Conservation (phyloP, 1,139 yeast species). For the Scheffersomyces lignicola region DNA sequence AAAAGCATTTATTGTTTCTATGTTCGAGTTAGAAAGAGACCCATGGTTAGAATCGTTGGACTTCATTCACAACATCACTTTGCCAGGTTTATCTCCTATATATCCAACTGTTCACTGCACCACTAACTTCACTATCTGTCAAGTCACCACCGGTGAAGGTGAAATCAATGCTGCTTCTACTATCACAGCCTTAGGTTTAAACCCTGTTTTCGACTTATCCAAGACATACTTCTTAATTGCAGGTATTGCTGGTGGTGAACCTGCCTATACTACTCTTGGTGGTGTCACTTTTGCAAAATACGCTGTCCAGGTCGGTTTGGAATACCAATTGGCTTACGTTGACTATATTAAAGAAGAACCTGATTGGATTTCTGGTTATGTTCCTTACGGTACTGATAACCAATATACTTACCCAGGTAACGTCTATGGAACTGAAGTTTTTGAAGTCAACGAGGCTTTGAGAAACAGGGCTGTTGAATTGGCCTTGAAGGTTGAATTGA, state of each 20-base stretch:
- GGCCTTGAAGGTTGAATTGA: slow-evolving; percentile 45
- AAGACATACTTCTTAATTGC: slow-evolving; percentile 63
- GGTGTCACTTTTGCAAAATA: slow-evolving; percentile 61
- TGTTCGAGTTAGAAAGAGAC: slow-evolving; percentile 55
- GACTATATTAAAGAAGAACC: slow-evolving; percentile 49
- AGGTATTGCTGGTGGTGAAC: slow-evolving; percentile 70
- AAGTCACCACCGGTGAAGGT: slow-evolving; percentile 67
- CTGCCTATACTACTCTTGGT: slow-evolving; percentile 48
- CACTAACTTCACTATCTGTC: slow-evolving; percentile 54
- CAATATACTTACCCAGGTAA: slow-evolving; percentile 54
- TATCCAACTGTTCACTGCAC: slow-evolving; percentile 60
- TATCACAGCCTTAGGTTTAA: slow-evolving; percentile 52
- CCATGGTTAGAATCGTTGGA: slow-evolving; percentile 54
- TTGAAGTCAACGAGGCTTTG: slow-evolving; percentile 59
- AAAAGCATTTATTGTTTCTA: slow-evolving; percentile 54
- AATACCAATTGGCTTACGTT: slow-evolving; percentile 51
- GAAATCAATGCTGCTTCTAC: slow-evolving; percentile 69
- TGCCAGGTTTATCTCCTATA: slow-evolving; percentile 66
- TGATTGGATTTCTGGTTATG: slow-evolving; percentile 64
- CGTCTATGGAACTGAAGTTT: slow-evolving; percentile 66
- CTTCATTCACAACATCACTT: slow-evolving; percentile 51
- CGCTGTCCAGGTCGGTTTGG: slow-evolving; percentile 63
- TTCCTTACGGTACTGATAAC: slow-evolving; percentile 52
- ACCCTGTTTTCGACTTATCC: slow-evolving; percentile 56
- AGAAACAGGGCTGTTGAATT: slow-evolving; percentile 58